Conservation (phyloP, 78 protist genomes). For the Polysphondylium violaceum region DNA sequence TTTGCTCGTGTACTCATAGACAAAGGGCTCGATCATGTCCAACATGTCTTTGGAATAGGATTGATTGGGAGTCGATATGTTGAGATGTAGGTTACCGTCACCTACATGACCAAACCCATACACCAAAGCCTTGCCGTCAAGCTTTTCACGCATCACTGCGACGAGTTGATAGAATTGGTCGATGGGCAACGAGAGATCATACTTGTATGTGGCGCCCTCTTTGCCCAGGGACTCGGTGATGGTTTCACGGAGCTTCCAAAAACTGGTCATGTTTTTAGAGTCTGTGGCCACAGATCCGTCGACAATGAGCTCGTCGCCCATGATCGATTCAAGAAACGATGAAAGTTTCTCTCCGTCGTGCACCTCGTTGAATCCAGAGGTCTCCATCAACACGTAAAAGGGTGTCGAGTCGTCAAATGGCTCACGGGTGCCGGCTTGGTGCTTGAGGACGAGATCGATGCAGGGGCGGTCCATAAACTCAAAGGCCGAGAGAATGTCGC, state of each 20-base stretch:
- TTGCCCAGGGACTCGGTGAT: constrained; percentile 85
- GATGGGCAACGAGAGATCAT: constrained; percentile 90
- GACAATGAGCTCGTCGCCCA: constrained; percentile 27
- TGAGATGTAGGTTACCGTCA: constrained; percentile 94
- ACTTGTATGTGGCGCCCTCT: constrained; percentile 87
- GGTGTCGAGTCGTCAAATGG: constrained; percentile 72
- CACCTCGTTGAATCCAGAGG: constrained; percentile 88
- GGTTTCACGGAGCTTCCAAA: constrained; percentile 90
- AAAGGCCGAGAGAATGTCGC: constrained; percentile 90
- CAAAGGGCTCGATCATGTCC: constrained; percentile 86
- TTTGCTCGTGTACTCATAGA: constrained; percentile 85
- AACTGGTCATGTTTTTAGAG: constrained; percentile 16
- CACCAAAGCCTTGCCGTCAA: constrained; percentile 25
- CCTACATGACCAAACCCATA: constrained; percentile 95
- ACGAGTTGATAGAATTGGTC: constrained; percentile 77
- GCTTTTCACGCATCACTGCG: constrained; percentile 66
- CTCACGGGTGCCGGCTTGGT: constrained; percentile 47
- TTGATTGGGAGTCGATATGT: constrained; percentile 78
- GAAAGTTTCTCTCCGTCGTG: constrained; percentile 89
- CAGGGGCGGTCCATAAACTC: constrained; percentile 89
- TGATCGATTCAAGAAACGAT: constrained; percentile 63
- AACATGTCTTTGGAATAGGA: constrained; percentile 7
- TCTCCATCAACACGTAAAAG: constrained; percentile 92
- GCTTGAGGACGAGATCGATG: constrained; percentile 73
- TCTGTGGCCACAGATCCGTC: constrained; percentile 66